Evolutionary conservation across 2,329 filamentous ascomycete genomes (phyloP), one percentile per base, ranked within the genome.

Genomic region (Xenosphaeropsis pyriputrescens): DNA sequence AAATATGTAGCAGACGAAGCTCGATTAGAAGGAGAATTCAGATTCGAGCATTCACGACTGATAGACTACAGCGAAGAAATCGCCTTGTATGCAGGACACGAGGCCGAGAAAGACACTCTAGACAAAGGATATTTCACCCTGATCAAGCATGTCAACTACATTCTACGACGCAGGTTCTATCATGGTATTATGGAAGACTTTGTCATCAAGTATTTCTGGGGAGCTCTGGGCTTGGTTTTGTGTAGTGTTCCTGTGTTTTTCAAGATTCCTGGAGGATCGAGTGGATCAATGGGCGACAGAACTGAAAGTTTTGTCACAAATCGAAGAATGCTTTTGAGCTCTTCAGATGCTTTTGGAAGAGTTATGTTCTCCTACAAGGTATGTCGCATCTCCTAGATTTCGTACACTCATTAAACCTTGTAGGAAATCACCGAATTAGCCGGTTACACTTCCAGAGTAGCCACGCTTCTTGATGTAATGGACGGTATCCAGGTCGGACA

Each of bases 131-230:
- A 98, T 60, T 98, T 98, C 55, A 98, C 91, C 2, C 69, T 98
- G 29, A 98, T 98, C 64, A 96, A 95, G 62, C 91, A 98, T 60
- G 89, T 98, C 55, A 98, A 98, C 59, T 54, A 93, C 53, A 95
- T 96, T 46, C 63, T 98, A 43, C 73, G 88, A 30, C 71, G 85
- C 44, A 75, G 91, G 35, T 83, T 98, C 57, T 96, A 96, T 58
- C 89, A 98, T 57, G 89, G 88, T n/a, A 80, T 98, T 52, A 95
- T 96, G 89, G 91, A 98, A 57, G 91, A 98, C 58, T 98, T 95
- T 59, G 85, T 96, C 41, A 94, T 98, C 60, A 98, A 98, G 60
- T 98, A 98, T 57, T 91, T 96, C 61, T 98, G 91, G 91, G 91
- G 91, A 31, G 89, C 91, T 2, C 60, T 98, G 32, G 91, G 91